These are phyloP conservation scores for Serendipita sp. DNA, from an alignment of 768 basidiomycete genomes.

Conservation along the genomic window DNA sequence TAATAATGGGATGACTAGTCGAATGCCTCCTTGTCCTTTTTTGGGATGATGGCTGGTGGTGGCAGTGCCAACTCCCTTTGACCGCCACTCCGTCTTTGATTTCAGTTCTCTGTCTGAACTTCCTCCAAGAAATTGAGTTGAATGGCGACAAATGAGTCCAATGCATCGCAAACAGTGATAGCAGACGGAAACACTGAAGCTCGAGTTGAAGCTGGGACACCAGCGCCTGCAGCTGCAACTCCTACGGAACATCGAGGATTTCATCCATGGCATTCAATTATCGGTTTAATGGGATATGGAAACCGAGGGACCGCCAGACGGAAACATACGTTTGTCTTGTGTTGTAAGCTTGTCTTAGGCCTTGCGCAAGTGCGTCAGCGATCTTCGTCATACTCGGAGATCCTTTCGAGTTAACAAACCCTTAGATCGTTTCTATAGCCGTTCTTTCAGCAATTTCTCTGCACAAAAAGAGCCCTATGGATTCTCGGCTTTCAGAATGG, in stretches of 20 bases:
- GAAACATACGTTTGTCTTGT: background rate
- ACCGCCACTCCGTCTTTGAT: background rate
- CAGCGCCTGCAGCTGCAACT: background rate
- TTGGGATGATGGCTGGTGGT: background rate
- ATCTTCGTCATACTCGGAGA: background rate
- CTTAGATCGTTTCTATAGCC: slow-evolving; percentile 35
- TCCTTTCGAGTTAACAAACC: slow-evolving; percentile 8
- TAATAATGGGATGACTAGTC: background rate
- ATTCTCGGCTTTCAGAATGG: slow-evolving; percentile 34
- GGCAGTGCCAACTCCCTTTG: background rate
- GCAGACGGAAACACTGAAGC: background rate
- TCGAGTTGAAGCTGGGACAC: background rate
- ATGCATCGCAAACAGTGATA: background rate
- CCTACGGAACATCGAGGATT: background rate
- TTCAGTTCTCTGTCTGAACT: background rate
- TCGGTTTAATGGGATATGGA: background rate
- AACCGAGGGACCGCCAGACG: background rate
- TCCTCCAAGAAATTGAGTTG: background rate
- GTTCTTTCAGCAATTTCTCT: slow-evolving; percentile 34
- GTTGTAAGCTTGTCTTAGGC: slow-evolving; percentile 28
- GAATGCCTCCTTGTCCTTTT: background rate
- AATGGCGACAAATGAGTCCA: background rate
- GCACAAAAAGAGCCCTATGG: slow-evolving; percentile 28
- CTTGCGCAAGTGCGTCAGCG: slow-evolving; percentile 31
- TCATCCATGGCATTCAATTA: background rate